phyloP scores from a whole-genome alignment of 805 yeast genomes.

The Myxozyma neglecta region DNA sequence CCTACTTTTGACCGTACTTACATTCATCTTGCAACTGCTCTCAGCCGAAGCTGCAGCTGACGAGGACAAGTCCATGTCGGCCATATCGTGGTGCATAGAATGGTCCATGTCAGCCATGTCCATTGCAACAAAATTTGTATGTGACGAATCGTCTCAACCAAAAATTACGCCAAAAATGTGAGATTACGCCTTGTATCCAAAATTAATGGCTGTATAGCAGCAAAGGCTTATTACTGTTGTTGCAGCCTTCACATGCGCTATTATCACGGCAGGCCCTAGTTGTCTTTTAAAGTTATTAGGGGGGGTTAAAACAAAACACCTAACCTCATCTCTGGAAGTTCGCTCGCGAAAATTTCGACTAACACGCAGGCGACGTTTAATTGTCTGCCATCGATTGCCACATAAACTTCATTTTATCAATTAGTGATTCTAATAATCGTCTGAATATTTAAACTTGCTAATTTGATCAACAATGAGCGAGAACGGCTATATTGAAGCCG shows the following conservation, averaged over 20 bases:
- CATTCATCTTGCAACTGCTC: constrained; percentile 19
- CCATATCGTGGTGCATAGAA: constrained; percentile 2
- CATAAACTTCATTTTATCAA: too few species aligned
- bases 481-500: constrained; percentile 28
- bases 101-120: constrained; percentile 2
- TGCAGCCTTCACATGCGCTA: too few species aligned
- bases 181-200: too few species aligned
- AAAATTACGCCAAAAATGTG: too few species aligned
- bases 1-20: neutral
- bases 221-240: too few species aligned
- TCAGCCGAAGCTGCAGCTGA: neutral
- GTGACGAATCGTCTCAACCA: neutral
- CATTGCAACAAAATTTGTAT: neutral
- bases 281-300: neutral
- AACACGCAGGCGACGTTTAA: too few species aligned
- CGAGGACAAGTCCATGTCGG: neutral
- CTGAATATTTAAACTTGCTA: too few species aligned
- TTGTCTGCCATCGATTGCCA: too few species aligned
- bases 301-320: neutral
- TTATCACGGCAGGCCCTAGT: neutral
- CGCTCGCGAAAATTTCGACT: neutral
- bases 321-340: neutral
- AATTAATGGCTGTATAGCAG: too few species aligned
- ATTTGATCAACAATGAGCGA: constrained; percentile 14
- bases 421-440: too few species aligned